Conservation (phyloP, 192 early-diverging fungal genomes). For the Coemansia pectinata region DNA sequence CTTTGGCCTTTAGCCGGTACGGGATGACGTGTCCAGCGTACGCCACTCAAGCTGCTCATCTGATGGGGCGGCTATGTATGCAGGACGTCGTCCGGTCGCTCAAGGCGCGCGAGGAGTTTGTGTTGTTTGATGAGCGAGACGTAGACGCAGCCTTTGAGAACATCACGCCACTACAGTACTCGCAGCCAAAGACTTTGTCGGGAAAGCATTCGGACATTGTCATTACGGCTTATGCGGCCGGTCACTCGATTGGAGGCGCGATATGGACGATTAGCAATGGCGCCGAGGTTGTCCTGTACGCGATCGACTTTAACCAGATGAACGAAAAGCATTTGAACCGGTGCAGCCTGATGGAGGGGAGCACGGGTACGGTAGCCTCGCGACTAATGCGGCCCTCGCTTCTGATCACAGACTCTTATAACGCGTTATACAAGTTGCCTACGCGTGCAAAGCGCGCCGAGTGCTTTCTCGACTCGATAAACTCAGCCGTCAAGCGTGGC, state of each 20-base stretch:
- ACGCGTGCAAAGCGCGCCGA: conserved; percentile 73
- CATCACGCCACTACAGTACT: conserved; percentile 79
- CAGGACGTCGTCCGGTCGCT: conserved; percentile 79
- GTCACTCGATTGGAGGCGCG: conserved; percentile 94
- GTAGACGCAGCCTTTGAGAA: conserved; percentile 85
- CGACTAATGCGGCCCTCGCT: conserved; percentile 80
- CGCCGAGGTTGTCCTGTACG: conserved; percentile 91
- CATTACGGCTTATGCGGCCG: conserved; percentile 88
- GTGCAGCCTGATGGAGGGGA: conserved; percentile 38
- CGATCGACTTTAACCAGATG: conserved; percentile 93
- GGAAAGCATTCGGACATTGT: conserved; percentile 76
- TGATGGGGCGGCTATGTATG: conserved; percentile 85
- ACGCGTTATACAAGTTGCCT: conserved; percentile 66
- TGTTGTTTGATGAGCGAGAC: conserved; percentile 73
- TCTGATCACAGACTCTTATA: conserved; percentile 91
- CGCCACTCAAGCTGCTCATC: conserved; percentile 87
- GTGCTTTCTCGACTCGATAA: conserved; percentile 65
- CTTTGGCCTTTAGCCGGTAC: conserved; percentile 74
- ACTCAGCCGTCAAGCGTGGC: conserved; percentile 60
- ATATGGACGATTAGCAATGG: conserved; percentile 97
- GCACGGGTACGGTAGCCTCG: conserved; percentile 63
- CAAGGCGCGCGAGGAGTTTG: conserved; percentile 68
- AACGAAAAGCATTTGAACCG: conserved; percentile 72
- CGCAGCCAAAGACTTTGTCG: conserved; percentile 74
- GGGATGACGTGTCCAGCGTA: conserved; percentile 86